Percentiles rank a stretch among this genome's conserved stretches.
Evolutionary conservation across 2,329 filamentous ascomycete genomes (phyloP).

Genomic region (Ophidiomyces ophidiicola): DNA sequence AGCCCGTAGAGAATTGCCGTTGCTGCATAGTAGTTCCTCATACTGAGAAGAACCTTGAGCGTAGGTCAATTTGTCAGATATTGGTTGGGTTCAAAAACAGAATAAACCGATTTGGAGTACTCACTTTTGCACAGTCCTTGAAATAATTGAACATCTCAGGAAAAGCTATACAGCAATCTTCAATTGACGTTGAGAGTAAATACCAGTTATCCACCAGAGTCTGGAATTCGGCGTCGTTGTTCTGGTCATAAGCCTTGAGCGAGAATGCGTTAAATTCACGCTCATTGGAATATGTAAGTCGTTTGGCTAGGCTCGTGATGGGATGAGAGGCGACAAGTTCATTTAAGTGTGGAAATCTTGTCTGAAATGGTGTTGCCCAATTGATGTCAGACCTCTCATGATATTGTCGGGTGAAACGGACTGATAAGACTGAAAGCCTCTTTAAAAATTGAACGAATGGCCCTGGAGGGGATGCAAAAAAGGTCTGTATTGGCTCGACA

Average conservation of each 20-base stretch:
- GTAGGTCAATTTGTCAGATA: conserved; percentile 14
- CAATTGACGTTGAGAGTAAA: conserved; percentile 23
- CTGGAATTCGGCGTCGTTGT: conserved; percentile 18
- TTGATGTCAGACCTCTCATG: conserved; percentile 25
- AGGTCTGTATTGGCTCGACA: conserved; percentile 27
- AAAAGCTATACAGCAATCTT: conserved; percentile 30
- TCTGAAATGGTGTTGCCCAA: conserved; percentile 26
- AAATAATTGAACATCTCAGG: conserved; percentile 25
- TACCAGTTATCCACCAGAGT: conserved; percentile 24
- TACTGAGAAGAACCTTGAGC: conserved; percentile 22
- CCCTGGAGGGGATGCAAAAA: conserved; percentile 25
- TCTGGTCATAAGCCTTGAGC: conserved; percentile 17
- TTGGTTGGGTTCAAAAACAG: conserved; percentile 7
- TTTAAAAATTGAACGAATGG: conserved; percentile 27
- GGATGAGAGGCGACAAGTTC: conserved; percentile 26
- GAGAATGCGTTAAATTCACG: conserved; percentile 23
- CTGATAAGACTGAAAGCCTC: conserved; percentile 25
- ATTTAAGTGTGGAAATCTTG: conserved; percentile 25
- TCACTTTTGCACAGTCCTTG: conserved; percentile 27
- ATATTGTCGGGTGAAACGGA: conserved; percentile 28
- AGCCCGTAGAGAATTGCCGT: conserved; percentile 29
- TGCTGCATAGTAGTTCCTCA: conserved; percentile 28
- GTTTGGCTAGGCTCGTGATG: conserved; percentile 24
- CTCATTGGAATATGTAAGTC: conserved; percentile 23
- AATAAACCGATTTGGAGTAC: conserved; percentile 6